Percentiles rank a stretch among this genome's conserved stretches.
Conservation (phyloP, 176 grass and related monocot genomes). For the Hordeum marinum region DNA sequence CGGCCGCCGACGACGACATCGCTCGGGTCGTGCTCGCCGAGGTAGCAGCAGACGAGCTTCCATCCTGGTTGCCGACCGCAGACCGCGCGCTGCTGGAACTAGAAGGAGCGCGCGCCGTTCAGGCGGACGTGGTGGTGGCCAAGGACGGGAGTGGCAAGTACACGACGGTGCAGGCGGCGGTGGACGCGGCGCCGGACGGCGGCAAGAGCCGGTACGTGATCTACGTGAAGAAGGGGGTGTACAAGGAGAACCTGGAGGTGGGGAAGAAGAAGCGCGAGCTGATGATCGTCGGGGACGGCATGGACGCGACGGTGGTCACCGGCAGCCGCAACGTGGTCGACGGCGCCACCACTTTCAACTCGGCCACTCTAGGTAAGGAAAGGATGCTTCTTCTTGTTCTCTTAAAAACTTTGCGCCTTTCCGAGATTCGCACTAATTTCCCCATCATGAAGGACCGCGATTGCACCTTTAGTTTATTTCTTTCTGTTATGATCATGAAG, state of each 20-base stretch:
- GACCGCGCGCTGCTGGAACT: conserved; percentile 34
- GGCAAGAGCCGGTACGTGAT: conserved; percentile 47
- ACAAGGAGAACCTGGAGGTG: conserved; percentile 49
- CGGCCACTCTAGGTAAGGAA: conserved; percentile 51
- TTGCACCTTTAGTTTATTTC: neutral
- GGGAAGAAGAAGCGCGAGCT: conserved; percentile 51
- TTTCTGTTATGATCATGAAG: too few relatives aligned
- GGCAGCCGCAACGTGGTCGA: conserved; percentile 56
- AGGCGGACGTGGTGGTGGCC: conserved; percentile 51
- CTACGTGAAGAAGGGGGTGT: conserved; percentile 55
- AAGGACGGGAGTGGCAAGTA: conserved; percentile 53
- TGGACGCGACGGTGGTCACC: conserved; percentile 55
- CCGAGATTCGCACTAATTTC: conserved; percentile 1
- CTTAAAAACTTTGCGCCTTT: neutral
- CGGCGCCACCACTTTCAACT: conserved; percentile 54
- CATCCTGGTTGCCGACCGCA: conserved; percentile 25
- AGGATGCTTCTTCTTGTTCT: neutral
- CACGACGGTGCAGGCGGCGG: conserved; percentile 45
- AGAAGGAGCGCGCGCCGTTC: neutral
- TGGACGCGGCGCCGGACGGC: conserved; percentile 41
- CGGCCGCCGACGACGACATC: neutral
- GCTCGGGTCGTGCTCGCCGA: neutral
- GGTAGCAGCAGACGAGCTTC: neutral
- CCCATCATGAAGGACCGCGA: neutral
- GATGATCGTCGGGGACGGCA: conserved; percentile 61